Base-by-base conservation (phyloP, 768 basidiomycete species). In the Gloeopeniophorella convolvens region DNA sequence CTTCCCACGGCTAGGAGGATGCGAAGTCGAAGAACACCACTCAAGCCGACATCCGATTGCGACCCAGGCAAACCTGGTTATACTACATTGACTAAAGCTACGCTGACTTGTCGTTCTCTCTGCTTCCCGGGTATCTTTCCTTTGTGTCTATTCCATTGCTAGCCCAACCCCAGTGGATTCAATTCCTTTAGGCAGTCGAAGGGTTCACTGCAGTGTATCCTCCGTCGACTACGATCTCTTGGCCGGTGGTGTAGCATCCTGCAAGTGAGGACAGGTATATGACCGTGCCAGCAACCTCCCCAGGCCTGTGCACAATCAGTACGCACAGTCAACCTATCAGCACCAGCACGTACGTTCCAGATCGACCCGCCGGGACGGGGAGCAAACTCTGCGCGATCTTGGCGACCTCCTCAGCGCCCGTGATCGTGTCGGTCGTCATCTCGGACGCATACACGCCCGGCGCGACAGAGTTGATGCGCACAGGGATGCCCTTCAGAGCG, bases 371-470 rank as follows among this genome's bases (percentile, higher is more conserved):
- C 3, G 86, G 89, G 3, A 87, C 71, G 6, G 82, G 76, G 12
- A 68, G 42, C n/a, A 87, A 37, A 18, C 78, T 77, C 62, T 82
- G 78, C 5, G 77, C 77, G 49, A 88, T 66, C 39, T 65, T 67
- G 60, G 87, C 76, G 13, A 71, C 65, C 12, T 71, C 72, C 35
- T 71, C 63, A 44, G 72, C 69, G 4, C 74, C 68, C 3, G 62
- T 61, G 47, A 86, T 78, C 2, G 58, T 61, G 51, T 71, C 74
- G n/a, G 56, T 47, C 2, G 86, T 88, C 83, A 89, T 82, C 66
- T 87, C 85, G 3, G 84, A 85, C 53, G 74, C 79, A 56, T 82
- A 89, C 12, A 82, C 80, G 6, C 87, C 87, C 3, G 87, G 87
- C 12, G 87, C 82, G 43, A 88, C 75, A 9, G 83, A 77, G 60